phyloP scores from a whole-genome alignment of 345 rosid species.

The Kernera saxatilis region DNA sequence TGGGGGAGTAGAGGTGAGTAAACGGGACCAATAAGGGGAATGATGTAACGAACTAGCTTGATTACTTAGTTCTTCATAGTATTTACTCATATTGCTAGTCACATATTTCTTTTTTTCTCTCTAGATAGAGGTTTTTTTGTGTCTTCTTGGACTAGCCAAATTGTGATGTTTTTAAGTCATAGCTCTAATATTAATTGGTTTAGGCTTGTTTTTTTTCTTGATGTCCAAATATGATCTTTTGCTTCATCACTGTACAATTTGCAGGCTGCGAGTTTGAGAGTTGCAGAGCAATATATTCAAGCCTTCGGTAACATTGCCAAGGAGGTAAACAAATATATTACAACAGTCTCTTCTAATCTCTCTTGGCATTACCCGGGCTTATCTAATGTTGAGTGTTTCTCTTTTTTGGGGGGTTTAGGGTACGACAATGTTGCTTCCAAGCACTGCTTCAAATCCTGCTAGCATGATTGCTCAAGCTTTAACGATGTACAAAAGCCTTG shows the following conservation, averaged over 20 bases:
- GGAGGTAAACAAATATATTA: constrained; percentile 41
- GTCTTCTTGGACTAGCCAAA: background rate
- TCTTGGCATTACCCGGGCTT: background rate
- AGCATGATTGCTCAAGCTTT: constrained; percentile 77
- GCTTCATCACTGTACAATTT: constrained; percentile 12
- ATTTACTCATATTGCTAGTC: background rate
- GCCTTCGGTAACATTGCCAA: constrained; percentile 94
- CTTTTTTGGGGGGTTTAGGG: constrained; percentile 36
- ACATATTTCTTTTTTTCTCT: background rate
- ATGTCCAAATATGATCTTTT: background rate
- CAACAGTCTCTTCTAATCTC: background rate
- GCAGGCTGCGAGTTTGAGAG: constrained; percentile 84
- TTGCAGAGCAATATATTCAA: constrained; percentile 79
- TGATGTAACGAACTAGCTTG: background rate
- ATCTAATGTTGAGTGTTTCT: background rate
- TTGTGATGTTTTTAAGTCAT: background rate
- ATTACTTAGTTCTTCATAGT: constrained; percentile 8
- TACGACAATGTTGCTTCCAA: constrained; percentile 88
- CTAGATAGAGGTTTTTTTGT: background rate
- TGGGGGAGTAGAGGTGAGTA: constrained; percentile 84
- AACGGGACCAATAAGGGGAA: background rate
- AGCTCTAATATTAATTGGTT: background rate
- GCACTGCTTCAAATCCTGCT: constrained; percentile 59
- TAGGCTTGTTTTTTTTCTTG: background rate
- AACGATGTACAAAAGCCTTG: constrained; percentile 68